Base-by-base conservation (phyloP, 768 basidiomycete genomes). In the Amanita phalloides region DNA sequence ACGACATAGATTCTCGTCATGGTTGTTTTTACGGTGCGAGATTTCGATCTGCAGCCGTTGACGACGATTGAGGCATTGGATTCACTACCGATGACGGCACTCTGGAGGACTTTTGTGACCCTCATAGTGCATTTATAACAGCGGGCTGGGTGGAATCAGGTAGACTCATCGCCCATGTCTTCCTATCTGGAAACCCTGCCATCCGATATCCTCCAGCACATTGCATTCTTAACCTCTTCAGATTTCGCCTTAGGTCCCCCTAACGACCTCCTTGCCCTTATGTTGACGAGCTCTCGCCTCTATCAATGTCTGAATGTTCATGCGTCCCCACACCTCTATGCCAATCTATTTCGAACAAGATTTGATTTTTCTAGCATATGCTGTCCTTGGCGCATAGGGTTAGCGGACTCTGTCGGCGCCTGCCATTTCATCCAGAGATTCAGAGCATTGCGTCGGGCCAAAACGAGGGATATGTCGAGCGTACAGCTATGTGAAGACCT, bases 241-340 rank as follows among this genome's bases (percentile, higher is more conserved):
- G 61, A 64, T 1, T 68, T 70, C 3, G 57, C 65, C 20, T 63
- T 66, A 13, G 68, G 66, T 0, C 60, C 76, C 9, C 78, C 74
- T 10, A 61, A 56, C 36, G 60, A 67, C 42, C 61, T 86, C 53
- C 59, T 71, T 30, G 59, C 63, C 7, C 67, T 86, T 33, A 59
- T 76, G 45, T 61, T 74, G 53, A 74, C 76, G 17, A 74, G 66
- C 53, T 72, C 73, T 0, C 59, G 64, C 2, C 57, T 83, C 23
- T 63, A 79, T 48, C 60, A 61, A 36, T 63, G 68, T 6, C 71
- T 85, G 28, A 68, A 68, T 53, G 52, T 73, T 42, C 59, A 60
- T 17, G 53, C 64, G 26, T 71, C 72, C 41, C 77, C 82, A 2
- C 72, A 78, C 53, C 69, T 83, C 41, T 82, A 81, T 58, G 79